These are phyloP conservation scores for Lentinula sp. DNA, from an alignment of 768 basidiomycete genomes.

Conservation along the genomic window DNA sequence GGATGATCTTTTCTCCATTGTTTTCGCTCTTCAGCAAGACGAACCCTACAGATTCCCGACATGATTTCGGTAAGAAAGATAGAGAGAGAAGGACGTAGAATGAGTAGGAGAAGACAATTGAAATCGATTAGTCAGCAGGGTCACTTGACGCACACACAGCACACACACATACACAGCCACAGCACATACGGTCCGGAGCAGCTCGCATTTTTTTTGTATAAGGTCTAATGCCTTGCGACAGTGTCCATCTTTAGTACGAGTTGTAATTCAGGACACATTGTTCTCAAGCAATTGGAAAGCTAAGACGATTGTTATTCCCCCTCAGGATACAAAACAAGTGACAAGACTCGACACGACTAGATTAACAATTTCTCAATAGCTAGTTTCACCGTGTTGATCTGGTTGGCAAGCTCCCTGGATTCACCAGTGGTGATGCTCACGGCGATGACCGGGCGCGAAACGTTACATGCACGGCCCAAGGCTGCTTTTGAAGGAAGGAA, in stretches of 20 bases:
- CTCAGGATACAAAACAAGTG: not conserved
- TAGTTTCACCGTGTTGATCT: constrained; percentile 82
- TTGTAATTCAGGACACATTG: not conserved
- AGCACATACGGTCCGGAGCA: no score
- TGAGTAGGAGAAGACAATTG: not conserved
- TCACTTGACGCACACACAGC: not conserved
- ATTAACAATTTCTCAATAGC: constrained; percentile 67
- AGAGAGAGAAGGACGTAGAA: not conserved
- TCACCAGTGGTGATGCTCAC: constrained; percentile 97
- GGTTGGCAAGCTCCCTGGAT: constrained; percentile 81
- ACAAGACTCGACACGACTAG: constrained; percentile 15
- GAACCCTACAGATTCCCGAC: constrained; percentile 90
- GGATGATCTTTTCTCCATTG: constrained; percentile 99
- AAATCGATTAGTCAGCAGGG: constrained; percentile 1
- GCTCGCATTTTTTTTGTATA: no score
- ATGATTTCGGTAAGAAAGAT: constrained; percentile 27
- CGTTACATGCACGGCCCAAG: constrained; percentile 92
- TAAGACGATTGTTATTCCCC: no score
- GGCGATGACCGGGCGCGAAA: constrained; percentile 91
- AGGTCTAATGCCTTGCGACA: no score
- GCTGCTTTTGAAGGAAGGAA: constrained; percentile 95
- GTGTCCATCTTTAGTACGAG: no score
- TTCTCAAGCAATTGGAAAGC: not conserved
- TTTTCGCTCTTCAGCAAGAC: constrained; percentile 95
- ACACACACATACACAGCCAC: no score